Evolutionary conservation across 306 rosid genomes (phyloP).

Genomic region (Comarum palustre): DNA sequence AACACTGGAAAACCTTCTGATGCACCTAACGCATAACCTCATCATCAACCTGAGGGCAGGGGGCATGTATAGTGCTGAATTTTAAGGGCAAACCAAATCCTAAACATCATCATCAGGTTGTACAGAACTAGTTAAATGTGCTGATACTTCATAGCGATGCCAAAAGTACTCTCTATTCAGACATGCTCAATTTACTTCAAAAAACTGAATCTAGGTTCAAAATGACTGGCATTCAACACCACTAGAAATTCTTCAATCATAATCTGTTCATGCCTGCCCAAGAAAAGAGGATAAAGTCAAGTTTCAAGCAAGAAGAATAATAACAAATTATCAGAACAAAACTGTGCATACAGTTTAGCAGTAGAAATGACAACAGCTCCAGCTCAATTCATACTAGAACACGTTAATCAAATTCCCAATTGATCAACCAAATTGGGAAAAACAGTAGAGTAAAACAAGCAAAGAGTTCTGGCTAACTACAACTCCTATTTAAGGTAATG

Average conservation of each 20-base stretch:
- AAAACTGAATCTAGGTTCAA: neutral
- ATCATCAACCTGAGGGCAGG: neutral
- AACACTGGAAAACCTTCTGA: too few species aligned
- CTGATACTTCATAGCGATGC: neutral
- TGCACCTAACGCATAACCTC: too few species aligned
- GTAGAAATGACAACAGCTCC: neutral
- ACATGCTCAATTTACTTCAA: neutral
- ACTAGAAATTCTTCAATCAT: neutral
- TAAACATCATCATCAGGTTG: neutral
- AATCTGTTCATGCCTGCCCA: slow-evolving; percentile 1
- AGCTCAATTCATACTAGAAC: neutral
- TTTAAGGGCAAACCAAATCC: neutral
- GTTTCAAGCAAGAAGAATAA: neutral
- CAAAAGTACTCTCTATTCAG: neutral
- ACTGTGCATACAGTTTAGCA: neutral
- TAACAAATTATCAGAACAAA: neutral
- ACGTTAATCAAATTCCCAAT: neutral
- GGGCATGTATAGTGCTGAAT: neutral
- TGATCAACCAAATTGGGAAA: neutral
- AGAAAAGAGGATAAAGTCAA: neutral
- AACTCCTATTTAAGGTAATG: neutral
- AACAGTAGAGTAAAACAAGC: neutral
- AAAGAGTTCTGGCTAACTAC: neutral
- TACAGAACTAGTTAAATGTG: neutral
- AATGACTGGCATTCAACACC: neutral